Percentiles rank a stretch among this genome's conserved stretches.
Conservation (phyloP, 306 rosid species). For the Comarum palustre region DNA sequence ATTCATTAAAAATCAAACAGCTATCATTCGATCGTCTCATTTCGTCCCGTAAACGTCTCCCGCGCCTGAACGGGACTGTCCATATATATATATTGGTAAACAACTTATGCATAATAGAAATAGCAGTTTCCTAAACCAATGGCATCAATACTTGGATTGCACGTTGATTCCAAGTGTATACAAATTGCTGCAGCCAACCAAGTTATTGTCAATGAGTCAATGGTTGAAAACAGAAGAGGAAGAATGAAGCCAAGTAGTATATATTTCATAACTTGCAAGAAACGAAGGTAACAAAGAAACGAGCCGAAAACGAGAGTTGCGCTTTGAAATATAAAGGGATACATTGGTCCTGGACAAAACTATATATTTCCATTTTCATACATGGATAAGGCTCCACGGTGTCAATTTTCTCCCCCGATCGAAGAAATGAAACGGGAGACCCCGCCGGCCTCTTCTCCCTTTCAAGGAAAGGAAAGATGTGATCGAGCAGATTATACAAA, state of each 20-base stretch:
- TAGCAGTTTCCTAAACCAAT: no score
- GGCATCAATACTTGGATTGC: neutral
- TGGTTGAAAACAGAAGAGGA: neutral
- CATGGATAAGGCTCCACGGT: constrained; percentile 39
- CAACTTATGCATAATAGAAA: no score
- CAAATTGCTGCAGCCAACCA: neutral
- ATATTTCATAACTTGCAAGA: no score
- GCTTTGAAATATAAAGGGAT: constrained; percentile 1
- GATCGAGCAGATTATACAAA: no score
- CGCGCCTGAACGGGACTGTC: no score
- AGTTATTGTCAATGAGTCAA: neutral
- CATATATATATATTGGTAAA: no score
- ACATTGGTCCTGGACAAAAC: constrained; percentile 39
- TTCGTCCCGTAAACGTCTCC: no score
- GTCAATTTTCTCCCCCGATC: constrained; percentile 33
- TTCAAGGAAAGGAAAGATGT: constrained; percentile 19
- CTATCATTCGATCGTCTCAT: no score
- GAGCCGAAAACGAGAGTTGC: neutral
- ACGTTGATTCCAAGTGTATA: neutral
- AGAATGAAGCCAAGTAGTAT: neutral
- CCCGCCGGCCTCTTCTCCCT: constrained; percentile 30
- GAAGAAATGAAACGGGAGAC: neutral
- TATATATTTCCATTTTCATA: neutral
- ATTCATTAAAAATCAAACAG: no score
- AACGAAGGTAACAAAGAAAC: neutral